Evolutionary conservation across 2,329 filamentous ascomycete genomes (phyloP).

Genomic region (Penicillium freii): DNA sequence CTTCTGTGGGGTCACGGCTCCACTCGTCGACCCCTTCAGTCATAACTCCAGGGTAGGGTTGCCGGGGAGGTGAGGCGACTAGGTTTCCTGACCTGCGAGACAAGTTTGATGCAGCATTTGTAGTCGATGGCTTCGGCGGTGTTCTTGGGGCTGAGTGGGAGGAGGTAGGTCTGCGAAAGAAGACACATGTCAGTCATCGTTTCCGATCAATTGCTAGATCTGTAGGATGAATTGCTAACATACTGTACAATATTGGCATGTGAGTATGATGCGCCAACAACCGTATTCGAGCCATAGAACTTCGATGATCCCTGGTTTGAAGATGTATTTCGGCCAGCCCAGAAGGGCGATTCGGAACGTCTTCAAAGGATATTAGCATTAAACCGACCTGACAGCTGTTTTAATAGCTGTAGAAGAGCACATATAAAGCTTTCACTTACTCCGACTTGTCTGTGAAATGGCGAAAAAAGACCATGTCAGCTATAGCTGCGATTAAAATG

Average conservation of each 20-base stretch:
- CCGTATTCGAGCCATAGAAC: slow-evolving; percentile 64
- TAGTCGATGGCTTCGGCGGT: slow-evolving; percentile 62
- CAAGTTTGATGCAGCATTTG: slow-evolving; percentile 50
- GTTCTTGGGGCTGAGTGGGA: slow-evolving; percentile 64
- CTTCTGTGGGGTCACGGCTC: slow-evolving; percentile 54
- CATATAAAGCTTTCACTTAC: slow-evolving; percentile 15
- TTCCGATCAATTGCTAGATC: slow-evolving; percentile 50
- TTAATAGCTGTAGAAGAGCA: neutral
- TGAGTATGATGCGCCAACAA: slow-evolving; percentile 93
- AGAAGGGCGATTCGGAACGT: slow-evolving; percentile 87
- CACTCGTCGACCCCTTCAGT: slow-evolving; percentile 81
- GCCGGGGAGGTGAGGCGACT: slow-evolving; percentile 56
- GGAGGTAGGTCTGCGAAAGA: slow-evolving; percentile 15
- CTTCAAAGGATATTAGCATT: slow-evolving; percentile 29
- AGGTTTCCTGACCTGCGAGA: slow-evolving; percentile 44
- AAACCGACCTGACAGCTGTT: neutral
- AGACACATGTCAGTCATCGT: slow-evolving; percentile 15
- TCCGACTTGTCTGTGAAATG: slow-evolving; percentile 22
- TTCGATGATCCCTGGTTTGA: slow-evolving; percentile 55
- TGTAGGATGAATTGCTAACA: slow-evolving; percentile 45
- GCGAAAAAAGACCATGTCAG: slow-evolving; percentile 6
- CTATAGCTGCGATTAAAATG: slow-evolving; percentile 35
- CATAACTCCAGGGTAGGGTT: slow-evolving; percentile 76
- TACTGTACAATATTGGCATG: slow-evolving; percentile 93
- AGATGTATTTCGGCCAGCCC: slow-evolving; percentile 62